Evolutionary conservation across 1,284 basidiomycete genomes (phyloP).

Genomic region (Cutaneotrichosporon cyanovorans): DNA sequence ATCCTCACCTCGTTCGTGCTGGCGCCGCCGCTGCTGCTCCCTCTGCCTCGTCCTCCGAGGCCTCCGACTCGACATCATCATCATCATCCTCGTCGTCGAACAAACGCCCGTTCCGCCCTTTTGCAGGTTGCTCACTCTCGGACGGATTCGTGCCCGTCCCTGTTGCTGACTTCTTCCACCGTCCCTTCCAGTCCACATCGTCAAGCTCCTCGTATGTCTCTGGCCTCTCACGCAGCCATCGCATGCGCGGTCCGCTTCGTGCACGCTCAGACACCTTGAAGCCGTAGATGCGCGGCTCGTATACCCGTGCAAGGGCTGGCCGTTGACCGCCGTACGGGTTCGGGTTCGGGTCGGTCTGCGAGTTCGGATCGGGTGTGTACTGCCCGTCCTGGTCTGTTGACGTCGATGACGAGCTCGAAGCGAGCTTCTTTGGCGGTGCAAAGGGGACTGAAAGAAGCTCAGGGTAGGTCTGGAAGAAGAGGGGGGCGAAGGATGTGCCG

Average conservation of each 20-base stretch:
- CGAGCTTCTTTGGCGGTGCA: conserved; percentile 45
- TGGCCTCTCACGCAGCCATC: conserved; percentile 84
- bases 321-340: conserved; percentile 71
- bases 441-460: conserved; percentile 82
- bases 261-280: conserved; percentile 54
- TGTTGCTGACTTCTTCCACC: conserved; percentile 57
- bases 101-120: conserved; percentile 22
- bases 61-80: conserved; percentile 27
- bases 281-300: conserved; percentile 86
- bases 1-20: neutral
- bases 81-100: conserved; percentile 36
- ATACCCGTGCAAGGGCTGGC: conserved; percentile 73
- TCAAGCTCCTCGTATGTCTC: conserved; percentile 72
- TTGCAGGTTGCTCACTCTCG: conserved; percentile 1
- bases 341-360: conserved; percentile 51
- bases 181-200: conserved; percentile 73
- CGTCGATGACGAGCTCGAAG: conserved; percentile 7
- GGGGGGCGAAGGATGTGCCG: conserved; percentile 93
- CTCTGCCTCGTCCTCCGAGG: conserved; percentile 25
- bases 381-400: neutral
- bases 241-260: conserved; percentile 91
- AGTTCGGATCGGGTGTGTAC: no score
- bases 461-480: conserved; percentile 96
- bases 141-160: neutral
- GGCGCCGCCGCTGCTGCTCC: neutral